A percentile compares a stretch with the other conserved stretches of the same genome.
Evolutionary conservation across 306 rosid genomes (phyloP).

Genomic region (Vigna trinervia): DNA sequence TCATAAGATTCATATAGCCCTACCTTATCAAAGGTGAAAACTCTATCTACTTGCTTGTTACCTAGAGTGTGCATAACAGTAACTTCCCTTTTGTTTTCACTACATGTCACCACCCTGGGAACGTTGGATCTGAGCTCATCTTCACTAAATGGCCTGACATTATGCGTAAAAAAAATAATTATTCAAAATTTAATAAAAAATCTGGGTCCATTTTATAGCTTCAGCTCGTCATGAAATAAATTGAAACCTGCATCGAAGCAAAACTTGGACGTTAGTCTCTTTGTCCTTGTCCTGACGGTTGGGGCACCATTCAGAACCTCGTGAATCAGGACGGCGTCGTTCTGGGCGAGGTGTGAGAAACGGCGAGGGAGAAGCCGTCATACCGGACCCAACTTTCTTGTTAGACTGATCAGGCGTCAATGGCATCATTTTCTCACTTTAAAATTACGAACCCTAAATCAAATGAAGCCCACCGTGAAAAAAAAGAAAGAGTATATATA

Average conservation of each 20-base stretch:
- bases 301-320: conserved; percentile 63
- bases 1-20: not conserved
- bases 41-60: conserved; percentile 83
- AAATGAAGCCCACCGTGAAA: not conserved
- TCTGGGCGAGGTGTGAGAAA: conserved; percentile 93
- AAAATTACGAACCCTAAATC: not conserved
- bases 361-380: conserved; percentile 75
- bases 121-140: conserved; percentile 71
- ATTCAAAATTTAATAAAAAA: not conserved
- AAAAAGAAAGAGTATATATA: not conserved
- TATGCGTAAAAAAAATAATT: not conserved
- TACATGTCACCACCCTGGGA: conserved; percentile 74
- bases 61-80: conserved; percentile 79
- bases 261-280: conserved; percentile 82
- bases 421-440: conserved; percentile 50
- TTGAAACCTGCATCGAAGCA: conserved; percentile 89
- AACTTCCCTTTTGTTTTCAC: conserved; percentile 86
- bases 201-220: not conserved
- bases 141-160: conserved; percentile 78
- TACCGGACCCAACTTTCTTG: conserved; percentile 76
- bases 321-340: conserved; percentile 69
- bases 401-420: conserved; percentile 76
- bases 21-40: conserved; percentile 94
- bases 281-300: conserved; percentile 70
- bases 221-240: not conserved